phyloP scores from a whole-genome alignment of 2,329 filamentous ascomycete species.

The Penicillium oxalicum region DNA sequence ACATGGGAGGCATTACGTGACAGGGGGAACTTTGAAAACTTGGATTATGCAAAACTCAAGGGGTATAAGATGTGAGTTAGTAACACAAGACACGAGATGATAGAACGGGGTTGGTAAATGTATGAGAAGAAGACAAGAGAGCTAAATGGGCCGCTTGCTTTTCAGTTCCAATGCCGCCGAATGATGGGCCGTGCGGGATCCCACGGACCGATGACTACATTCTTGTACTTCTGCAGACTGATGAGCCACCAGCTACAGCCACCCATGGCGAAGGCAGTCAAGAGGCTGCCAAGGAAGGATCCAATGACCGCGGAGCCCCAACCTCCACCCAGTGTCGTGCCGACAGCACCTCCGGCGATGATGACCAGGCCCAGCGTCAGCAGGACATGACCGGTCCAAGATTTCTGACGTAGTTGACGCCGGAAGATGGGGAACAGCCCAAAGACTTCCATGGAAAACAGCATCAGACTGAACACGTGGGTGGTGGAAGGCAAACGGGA shows the following conservation, averaged over 20 bases:
- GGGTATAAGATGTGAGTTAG: slow-evolving; percentile 15
- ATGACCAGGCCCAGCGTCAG: slow-evolving; percentile 72
- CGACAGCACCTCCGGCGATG: slow-evolving; percentile 73
- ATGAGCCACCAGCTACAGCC: slow-evolving; percentile 98
- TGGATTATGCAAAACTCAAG: slow-evolving; percentile 9
- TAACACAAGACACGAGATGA: too few relatives aligned
- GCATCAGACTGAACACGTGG: slow-evolving; percentile 87
- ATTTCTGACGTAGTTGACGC: slow-evolving; percentile 75
- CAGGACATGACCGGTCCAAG: slow-evolving; percentile 71
- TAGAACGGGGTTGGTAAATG: too few relatives aligned
- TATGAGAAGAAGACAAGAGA: background rate
- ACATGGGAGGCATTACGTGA: background rate
- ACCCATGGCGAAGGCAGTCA: slow-evolving; percentile 75
- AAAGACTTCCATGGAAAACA: slow-evolving; percentile 97
- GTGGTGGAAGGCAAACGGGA: slow-evolving; percentile 83
- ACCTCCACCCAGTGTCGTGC: slow-evolving; percentile 52
- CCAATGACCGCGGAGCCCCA: slow-evolving; percentile 58
- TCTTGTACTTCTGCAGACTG: slow-evolving; percentile 95
- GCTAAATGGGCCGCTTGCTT: too few relatives aligned
- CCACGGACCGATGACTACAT: slow-evolving; percentile 97
- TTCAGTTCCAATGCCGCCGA: slow-evolving; percentile 38
- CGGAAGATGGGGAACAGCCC: slow-evolving; percentile 96
- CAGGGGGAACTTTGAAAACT: background rate
- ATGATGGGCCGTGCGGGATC: slow-evolving; percentile 76
- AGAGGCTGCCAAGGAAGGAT: slow-evolving; percentile 66